phyloP scores from a whole-genome alignment of 345 rosid genomes.

The Eucalyptus regnans region DNA sequence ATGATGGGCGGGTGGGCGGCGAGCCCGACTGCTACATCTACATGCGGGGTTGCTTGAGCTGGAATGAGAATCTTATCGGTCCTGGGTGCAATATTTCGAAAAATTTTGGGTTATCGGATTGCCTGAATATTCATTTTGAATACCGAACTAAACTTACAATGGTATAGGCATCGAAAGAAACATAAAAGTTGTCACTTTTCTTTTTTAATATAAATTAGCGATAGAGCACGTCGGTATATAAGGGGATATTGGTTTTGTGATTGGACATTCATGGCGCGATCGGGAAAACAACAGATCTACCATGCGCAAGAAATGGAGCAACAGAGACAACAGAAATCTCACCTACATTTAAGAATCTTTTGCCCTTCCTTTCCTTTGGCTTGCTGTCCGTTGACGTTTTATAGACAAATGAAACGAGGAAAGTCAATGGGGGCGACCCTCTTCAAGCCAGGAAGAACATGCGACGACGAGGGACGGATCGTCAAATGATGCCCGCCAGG shows the following conservation, averaged over 20 bases:
- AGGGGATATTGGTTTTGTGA: not conserved
- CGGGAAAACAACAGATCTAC: not conserved
- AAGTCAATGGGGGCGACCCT: not conserved
- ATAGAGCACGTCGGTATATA: not conserved
- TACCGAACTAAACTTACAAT: not conserved
- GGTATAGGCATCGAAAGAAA: not conserved
- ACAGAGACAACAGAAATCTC: not conserved
- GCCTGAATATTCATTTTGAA: not conserved
- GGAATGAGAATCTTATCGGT: not conserved
- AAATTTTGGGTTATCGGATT: not conserved
- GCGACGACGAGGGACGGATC: not conserved
- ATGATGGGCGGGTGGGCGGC: not conserved
- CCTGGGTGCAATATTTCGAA: accelerated
- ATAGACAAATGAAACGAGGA: not conserved
- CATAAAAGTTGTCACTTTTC: not conserved
- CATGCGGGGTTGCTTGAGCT: not conserved
- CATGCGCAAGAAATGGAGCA: not conserved
- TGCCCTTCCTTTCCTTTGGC: not conserved
- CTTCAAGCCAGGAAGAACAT: not conserved
- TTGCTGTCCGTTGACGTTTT: not conserved
- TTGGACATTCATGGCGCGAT: not conserved
- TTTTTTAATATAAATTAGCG: not conserved
- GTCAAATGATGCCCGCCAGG: not conserved
- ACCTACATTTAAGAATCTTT: not conserved
- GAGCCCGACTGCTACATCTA: accelerated